Percentiles rank a stretch among this genome's conserved stretches.
These are phyloP conservation scores for Penicillium simplicissimum DNA, from an alignment of 495 filamentous ascomycete species.

Conservation along the genomic window DNA sequence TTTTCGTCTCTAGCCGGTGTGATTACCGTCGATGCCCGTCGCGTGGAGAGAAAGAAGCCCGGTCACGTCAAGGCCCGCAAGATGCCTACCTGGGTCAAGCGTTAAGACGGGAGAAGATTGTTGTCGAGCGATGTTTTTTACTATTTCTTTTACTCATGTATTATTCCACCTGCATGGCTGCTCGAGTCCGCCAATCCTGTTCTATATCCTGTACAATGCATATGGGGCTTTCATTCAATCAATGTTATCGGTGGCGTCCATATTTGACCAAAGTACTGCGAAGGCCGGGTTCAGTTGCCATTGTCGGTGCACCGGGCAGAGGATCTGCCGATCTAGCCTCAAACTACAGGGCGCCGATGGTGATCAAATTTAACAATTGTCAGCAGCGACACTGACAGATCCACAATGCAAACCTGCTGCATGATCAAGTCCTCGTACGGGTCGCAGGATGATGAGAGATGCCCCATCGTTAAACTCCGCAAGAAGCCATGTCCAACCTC, in stretches of 20 bases:
- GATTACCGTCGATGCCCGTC: constrained; percentile 86
- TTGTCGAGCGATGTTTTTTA: constrained; percentile 18
- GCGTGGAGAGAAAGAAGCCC: constrained; percentile 97
- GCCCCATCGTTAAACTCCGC: too few species aligned
- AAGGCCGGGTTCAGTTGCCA: not conserved
- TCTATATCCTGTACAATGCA: constrained; percentile 41
- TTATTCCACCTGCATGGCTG: constrained; percentile 32
- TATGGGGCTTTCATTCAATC: constrained; percentile 26
- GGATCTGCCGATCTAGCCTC: not conserved
- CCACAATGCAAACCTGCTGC: not conserved
- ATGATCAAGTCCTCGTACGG: not conserved
- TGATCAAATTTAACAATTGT: not conserved
- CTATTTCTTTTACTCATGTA: constrained; percentile 27
- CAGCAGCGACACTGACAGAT: not conserved
- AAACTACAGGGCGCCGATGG: not conserved
- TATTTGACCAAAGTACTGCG: not conserved
- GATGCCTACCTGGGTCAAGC: constrained; percentile 97
- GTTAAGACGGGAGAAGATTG: constrained; percentile 32
- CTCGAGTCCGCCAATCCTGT: constrained; percentile 25
- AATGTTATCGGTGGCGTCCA: not conserved
- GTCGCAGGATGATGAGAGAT: too few species aligned
- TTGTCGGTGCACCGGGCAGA: not conserved
- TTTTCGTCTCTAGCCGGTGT: constrained; percentile 67
- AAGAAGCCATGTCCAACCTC: too few species aligned
- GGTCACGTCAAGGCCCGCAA: constrained; percentile 95